These are phyloP conservation scores for Gastrolobium villosum DNA, from an alignment of 306 rosid species.

Conservation along the genomic window DNA sequence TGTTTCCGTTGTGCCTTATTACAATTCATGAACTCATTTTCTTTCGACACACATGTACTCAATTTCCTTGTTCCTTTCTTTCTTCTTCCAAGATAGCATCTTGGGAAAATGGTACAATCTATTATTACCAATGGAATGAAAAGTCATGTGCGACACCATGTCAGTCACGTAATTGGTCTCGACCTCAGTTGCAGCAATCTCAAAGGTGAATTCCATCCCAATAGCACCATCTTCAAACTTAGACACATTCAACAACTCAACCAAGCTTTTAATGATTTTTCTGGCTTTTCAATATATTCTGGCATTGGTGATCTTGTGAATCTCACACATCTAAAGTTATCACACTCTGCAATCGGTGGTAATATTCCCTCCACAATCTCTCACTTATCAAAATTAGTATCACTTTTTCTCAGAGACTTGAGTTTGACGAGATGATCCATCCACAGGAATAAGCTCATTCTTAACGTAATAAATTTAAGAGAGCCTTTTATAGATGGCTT, in stretches of 20 bases:
- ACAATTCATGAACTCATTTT: slow-evolving; percentile 18
- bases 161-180: slow-evolving; percentile 12
- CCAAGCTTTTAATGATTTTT: slow-evolving; percentile 37
- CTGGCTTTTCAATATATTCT: neutral
- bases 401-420: slow-evolving; percentile 36
- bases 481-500: neutral
- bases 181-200: slow-evolving; percentile 38
- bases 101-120: slow-evolving; percentile 6
- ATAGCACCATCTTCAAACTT: slow-evolving; percentile 19
- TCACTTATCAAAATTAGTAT: slow-evolving; percentile 45
- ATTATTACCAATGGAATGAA: slow-evolving; percentile 46
- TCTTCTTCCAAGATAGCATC: slow-evolving; percentile 22
- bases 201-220: slow-evolving; percentile 30
- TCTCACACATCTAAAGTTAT: slow-evolving; percentile 37
- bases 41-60: neutral
- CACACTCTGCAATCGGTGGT: accelerated
- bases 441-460: slow-evolving; percentile 43
- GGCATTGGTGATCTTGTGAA: slow-evolving; percentile 30
- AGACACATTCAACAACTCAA: slow-evolving; percentile 41
- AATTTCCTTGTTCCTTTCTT: neutral
- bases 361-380: slow-evolving; percentile 48
- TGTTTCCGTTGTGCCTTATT: slow-evolving; percentile 1
- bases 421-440: neutral
- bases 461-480: slow-evolving; percentile 25
- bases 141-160: slow-evolving; percentile 10